Percentiles rank a stretch among this genome's conserved stretches.
These are phyloP conservation scores for Xylariaceae sp. DNA, from an alignment of 2,329 filamentous ascomycete genomes.

Conservation along the genomic window DNA sequence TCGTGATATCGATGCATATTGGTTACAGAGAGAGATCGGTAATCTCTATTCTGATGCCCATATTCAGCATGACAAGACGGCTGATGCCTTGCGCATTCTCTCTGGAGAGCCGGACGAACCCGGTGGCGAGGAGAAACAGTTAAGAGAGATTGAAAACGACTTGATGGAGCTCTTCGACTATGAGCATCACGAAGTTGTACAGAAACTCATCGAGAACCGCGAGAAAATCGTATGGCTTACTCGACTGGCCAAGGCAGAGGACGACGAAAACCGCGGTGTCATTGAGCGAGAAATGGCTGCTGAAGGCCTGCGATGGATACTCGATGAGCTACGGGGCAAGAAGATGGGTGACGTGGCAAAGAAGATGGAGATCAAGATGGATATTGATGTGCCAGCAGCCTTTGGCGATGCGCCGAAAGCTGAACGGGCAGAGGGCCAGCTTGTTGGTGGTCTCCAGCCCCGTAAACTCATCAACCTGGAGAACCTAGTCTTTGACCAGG, in stretches of 20 bases:
- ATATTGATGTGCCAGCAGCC: constrained; percentile 69
- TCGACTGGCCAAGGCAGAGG: constrained; percentile 74
- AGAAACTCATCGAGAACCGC: constrained; percentile 83
- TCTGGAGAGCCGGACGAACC: constrained; percentile 65
- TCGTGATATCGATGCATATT: constrained; percentile 93
- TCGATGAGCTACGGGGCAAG: constrained; percentile 82
- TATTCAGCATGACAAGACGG: constrained; percentile 87
- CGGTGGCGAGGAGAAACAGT: constrained; percentile 73
- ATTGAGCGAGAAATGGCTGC: constrained; percentile 89
- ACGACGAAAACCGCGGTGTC: constrained; percentile 66
- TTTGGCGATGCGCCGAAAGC: constrained; percentile 46
- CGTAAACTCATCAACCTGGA: constrained; percentile 87
- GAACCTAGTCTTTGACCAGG: constrained; percentile 94
- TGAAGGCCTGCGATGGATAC: constrained; percentile 76
- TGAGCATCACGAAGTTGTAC: constrained; percentile 87
- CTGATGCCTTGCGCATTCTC: constrained; percentile 75
- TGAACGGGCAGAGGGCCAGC: constrained; percentile 59
- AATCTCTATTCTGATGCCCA: constrained; percentile 85
- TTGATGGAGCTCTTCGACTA: constrained; percentile 98
- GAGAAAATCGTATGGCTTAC: constrained; percentile 97
- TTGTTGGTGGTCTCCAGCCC: constrained; percentile 80
- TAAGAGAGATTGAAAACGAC: constrained; percentile 95
- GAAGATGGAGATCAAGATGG: constrained; percentile 90
- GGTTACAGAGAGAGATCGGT: constrained; percentile 91
- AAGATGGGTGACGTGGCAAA: constrained; percentile 54